phyloP scores from a whole-genome alignment of 371 early-diverging fungal species.

The Syncephalastrum contaminatum region DNA sequence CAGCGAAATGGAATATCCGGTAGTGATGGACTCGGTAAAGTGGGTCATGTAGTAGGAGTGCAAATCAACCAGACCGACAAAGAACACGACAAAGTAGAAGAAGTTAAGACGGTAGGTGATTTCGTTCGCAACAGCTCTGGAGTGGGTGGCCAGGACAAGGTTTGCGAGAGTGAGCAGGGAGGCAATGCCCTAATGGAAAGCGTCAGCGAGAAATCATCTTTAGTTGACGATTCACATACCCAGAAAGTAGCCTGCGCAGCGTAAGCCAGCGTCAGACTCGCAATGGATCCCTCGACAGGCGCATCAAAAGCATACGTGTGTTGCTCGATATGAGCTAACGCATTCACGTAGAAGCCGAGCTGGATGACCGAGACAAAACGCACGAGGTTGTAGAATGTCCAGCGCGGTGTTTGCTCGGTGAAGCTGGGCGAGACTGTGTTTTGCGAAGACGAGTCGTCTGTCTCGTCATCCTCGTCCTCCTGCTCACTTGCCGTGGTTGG shows the following conservation, averaged over 20 bases:
- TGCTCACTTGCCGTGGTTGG: background rate
- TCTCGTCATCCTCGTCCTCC: slow-evolving; percentile 12
- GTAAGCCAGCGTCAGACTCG: slow-evolving; percentile 6
- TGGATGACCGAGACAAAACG: slow-evolving; percentile 11
- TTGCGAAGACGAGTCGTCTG: slow-evolving; percentile 6
- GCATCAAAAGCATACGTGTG: slow-evolving; percentile 13
- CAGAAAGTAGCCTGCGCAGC: slow-evolving; percentile 15
- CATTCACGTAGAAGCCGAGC: slow-evolving; percentile 5
- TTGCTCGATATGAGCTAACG: slow-evolving; percentile 4
- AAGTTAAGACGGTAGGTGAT: slow-evolving; percentile 33
- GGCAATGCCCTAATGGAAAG: slow-evolving; percentile 21
- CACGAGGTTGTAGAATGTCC: slow-evolving; percentile 10
- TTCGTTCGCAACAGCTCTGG: slow-evolving; percentile 15
- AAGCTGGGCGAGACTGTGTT: slow-evolving; percentile 17
- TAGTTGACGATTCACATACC: too few relatives aligned
- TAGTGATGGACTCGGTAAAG: slow-evolving; percentile 11
- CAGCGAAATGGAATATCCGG: slow-evolving; percentile 30
- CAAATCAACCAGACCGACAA: slow-evolving; percentile 26
- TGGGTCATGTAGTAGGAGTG: slow-evolving; percentile 33
- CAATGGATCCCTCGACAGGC: slow-evolving; percentile 15
- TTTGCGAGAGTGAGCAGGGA: slow-evolving; percentile 20
- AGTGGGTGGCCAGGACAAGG: slow-evolving; percentile 14
- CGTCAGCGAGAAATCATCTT: too few relatives aligned
- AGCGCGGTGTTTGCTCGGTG: slow-evolving; percentile 12
- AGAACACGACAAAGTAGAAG: slow-evolving; percentile 22